Evolutionary conservation across 139 green algal species (phyloP).

Genomic region (Chlorella vulgaris): DNA sequence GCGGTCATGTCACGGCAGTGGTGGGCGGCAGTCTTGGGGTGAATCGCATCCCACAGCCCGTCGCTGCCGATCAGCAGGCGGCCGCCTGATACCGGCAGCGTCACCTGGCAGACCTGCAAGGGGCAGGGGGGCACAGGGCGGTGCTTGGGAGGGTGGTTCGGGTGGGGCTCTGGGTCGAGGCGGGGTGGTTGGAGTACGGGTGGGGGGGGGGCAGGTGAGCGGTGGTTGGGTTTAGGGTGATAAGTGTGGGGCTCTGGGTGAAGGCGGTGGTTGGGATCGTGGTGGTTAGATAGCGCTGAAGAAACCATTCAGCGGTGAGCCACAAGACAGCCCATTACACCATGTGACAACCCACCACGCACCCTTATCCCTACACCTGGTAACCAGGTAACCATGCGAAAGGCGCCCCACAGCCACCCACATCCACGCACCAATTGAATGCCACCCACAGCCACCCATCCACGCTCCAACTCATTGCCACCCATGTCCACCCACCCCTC

Average conservation of each 20-base stretch:
- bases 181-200: too few species aligned
- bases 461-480: neutral
- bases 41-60: slow-evolving; percentile 89
- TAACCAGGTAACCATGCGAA: too few species aligned
- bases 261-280: too few species aligned
- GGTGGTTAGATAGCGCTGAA: neutral
- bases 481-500: too few species aligned
- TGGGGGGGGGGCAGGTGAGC: too few species aligned
- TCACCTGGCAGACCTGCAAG: slow-evolving; percentile 55
- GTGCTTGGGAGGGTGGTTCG: neutral
- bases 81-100: slow-evolving; percentile 73
- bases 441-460: neutral
- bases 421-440: too few species aligned
- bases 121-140: neutral
- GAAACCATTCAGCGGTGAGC: neutral
- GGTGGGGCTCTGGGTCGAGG: too few species aligned
- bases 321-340: neutral
- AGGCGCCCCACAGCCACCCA: too few species aligned
- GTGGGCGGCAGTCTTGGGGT: slow-evolving; percentile 70
- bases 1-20: slow-evolving; percentile 52
- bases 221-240: too few species aligned
- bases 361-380: too few species aligned
- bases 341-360: too few species aligned
- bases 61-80: slow-evolving; percentile 89
- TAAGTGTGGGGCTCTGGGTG: too few species aligned